phyloP scores from a whole-genome alignment of 768 basidiomycete genomes.

The Amyloporia xantha region DNA sequence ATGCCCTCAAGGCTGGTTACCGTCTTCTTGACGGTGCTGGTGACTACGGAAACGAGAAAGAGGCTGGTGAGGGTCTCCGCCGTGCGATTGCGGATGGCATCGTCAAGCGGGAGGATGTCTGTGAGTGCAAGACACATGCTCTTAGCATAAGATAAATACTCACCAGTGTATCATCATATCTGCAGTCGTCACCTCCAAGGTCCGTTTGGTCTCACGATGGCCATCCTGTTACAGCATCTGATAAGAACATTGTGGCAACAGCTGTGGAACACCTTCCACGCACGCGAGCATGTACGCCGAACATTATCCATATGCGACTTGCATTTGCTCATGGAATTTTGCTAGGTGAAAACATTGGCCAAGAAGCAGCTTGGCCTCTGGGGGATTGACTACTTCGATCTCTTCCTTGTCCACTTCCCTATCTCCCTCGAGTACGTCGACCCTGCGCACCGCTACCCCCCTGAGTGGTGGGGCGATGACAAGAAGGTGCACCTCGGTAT shows the following conservation, averaged over 20 bases:
- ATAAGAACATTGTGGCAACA: slow-evolving; percentile 17
- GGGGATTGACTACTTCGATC: slow-evolving; percentile 81
- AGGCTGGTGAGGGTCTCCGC: slow-evolving; percentile 72
- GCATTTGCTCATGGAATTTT: background rate
- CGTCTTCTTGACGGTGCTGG: slow-evolving; percentile 82
- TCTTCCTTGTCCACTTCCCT: slow-evolving; percentile 84
- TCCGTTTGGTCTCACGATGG: slow-evolving; percentile 12
- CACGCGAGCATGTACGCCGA: slow-evolving; percentile 57
- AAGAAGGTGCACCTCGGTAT: slow-evolving; percentile 59
- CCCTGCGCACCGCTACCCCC: slow-evolving; percentile 67
- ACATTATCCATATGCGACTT: background rate
- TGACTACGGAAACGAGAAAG: slow-evolving; percentile 87
- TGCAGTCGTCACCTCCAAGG: slow-evolving; percentile 81
- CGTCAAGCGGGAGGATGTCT: slow-evolving; percentile 83
- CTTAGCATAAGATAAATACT: background rate
- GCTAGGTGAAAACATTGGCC: slow-evolving; percentile 3
- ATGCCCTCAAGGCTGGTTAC: slow-evolving; percentile 81
- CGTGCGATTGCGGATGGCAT: slow-evolving; percentile 76
- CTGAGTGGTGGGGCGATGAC: slow-evolving; percentile 77
- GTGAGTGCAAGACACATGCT: slow-evolving; percentile 49
- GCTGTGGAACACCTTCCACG: slow-evolving; percentile 90
- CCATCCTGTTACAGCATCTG: background rate
- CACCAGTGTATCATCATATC: background rate
- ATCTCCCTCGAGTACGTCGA: slow-evolving; percentile 77
- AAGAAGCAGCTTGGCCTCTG: slow-evolving; percentile 69